Conservation (phyloP, 2,329 filamentous ascomycete genomes). For the Venturia carpophila region DNA sequence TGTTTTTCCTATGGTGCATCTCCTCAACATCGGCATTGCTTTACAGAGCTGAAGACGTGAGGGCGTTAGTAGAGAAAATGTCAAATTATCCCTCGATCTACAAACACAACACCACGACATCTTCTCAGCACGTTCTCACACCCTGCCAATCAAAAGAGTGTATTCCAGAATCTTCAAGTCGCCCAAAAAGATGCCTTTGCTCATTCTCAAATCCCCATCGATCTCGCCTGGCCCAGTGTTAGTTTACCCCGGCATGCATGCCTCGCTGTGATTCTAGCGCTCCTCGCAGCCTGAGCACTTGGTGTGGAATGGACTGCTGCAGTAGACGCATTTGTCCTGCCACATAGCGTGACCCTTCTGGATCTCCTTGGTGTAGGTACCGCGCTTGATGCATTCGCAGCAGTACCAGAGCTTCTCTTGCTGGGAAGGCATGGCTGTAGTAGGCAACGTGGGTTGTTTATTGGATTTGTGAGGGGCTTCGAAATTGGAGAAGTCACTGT, state of each 20-base stretch:
- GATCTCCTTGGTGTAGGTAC: neutral
- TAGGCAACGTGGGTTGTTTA: neutral
- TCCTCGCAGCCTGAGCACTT: neutral
- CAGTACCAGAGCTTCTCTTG: neutral
- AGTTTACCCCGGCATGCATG: neutral
- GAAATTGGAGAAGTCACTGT: neutral
- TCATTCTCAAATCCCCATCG: neutral
- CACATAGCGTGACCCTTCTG: neutral
- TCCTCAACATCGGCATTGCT: no score
- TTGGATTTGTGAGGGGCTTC: neutral
- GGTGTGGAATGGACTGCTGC: neutral
- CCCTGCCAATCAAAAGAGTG: neutral
- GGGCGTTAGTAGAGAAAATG: no score
- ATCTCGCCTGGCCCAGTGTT: no score
- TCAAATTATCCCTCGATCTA: neutral
- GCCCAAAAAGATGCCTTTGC: neutral
- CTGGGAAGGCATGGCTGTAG: neutral
- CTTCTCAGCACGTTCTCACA: neutral
- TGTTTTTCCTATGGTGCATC: no score
- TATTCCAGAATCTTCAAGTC: neutral
- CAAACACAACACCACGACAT: neutral
- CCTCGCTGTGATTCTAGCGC: neutral
- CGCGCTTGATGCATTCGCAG: slow-evolving; percentile 8
- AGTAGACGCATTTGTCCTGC: neutral
- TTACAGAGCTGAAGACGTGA: no score